Conservation (phyloP, 768 basidiomycete genomes). For the Trametes maxima region DNA sequence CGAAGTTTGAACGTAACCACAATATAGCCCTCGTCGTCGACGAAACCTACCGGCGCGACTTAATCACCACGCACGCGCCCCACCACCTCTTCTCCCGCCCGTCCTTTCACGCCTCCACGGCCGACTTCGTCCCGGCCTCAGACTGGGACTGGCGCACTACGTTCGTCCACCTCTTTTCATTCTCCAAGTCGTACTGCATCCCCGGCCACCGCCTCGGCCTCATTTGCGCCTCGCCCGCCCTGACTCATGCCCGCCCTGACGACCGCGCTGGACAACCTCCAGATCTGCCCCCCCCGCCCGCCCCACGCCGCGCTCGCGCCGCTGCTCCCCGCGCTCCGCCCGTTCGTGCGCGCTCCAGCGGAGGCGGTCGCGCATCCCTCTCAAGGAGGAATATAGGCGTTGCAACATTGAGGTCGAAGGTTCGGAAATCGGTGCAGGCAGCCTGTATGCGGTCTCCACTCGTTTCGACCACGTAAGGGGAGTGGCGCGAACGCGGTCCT, state of each 20-base stretch:
- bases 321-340: conserved; percentile 53
- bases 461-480: too few species aligned
- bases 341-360: conserved; percentile 56
- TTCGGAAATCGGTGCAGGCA: too few species aligned
- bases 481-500: too few species aligned
- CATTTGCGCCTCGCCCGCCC: conserved; percentile 58
- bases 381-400: too few species aligned
- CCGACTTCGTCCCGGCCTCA: background rate
- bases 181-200: conserved; percentile 80
- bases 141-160: conserved; percentile 57
- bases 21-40: conserved; percentile 76
- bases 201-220: conserved; percentile 83
- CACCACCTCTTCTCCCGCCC: conserved; percentile 53
- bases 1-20: conserved; percentile 53
- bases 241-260: conserved; percentile 55
- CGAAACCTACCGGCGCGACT: conserved; percentile 89
- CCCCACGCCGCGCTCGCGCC: conserved; percentile 67
- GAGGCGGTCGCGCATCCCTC: conserved; percentile 45
- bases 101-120: background rate
- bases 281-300: conserved; percentile 77
- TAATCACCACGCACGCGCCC: conserved; percentile 51
- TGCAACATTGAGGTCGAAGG: too few species aligned
- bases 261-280: conserved; percentile 76
- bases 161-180: conserved; percentile 74
- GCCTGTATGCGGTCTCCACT: too few species aligned